Evolutionary conservation across 371 early-diverging fungal genomes (phyloP).

Genomic region (Funneliformis caledonium): DNA sequence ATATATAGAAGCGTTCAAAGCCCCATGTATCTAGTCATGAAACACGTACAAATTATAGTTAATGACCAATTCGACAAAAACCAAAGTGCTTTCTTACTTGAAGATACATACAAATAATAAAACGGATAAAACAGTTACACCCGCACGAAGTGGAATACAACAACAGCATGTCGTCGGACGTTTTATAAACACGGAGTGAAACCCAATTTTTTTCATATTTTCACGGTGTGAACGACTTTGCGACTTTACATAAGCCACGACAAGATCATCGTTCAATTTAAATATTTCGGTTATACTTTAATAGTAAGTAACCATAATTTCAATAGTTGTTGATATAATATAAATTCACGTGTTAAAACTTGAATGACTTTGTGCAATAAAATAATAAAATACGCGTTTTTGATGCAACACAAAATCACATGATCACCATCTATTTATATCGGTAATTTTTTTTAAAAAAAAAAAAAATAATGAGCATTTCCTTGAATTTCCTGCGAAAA

Average conservation of each 20-base stretch:
- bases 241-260: too few species aligned
- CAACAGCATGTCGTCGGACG: constrained; percentile 31
- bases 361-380: too few species aligned
- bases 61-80: not conserved
- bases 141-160: not conserved
- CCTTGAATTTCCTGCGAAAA: not conserved
- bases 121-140: not conserved
- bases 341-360: too few species aligned
- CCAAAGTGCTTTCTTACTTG: not conserved
- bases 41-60: not conserved
- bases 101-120: constrained; percentile 12
- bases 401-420: too few species aligned
- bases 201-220: not conserved
- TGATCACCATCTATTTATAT: too few species aligned
- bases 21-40: not conserved
- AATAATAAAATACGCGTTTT: too few species aligned
- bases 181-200: not conserved
- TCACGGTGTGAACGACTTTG: not conserved
- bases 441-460: too few species aligned
- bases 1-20: not conserved
- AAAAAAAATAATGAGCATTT: not conserved
- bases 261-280: too few species aligned
- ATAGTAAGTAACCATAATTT: too few species aligned
- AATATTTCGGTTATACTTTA: too few species aligned
- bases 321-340: too few species aligned